Evolutionary conservation across 2,329 filamentous ascomycete genomes (phyloP), one percentile per base, ranked within the genome.

Genomic region (Thielaviopsis cerberus): DNA sequence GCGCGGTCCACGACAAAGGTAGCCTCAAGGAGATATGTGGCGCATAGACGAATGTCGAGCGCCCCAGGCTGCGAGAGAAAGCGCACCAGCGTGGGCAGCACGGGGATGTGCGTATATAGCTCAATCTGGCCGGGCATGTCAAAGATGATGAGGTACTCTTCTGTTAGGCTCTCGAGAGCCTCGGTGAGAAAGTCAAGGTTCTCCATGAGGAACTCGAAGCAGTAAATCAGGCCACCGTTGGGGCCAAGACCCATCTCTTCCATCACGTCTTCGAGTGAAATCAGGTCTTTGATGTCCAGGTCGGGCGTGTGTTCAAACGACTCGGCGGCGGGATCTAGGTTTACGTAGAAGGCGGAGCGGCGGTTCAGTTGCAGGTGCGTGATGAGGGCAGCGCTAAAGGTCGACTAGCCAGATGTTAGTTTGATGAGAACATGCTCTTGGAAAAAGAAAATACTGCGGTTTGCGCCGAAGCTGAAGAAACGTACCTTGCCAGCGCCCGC

Each of bases 111-210:
- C 1, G 91, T 97, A 73, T 97, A 98, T 15, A 98, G 81, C 73
- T 98, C 92, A 70, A 98, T 97, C 74, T 98, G 92, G 59, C 92
- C 92, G 0, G 92, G 92, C 86, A 97, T 96, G 72, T 98, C 92
- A 72, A 98, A 89, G 62, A 98, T 86, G 70, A 97, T 94, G 62
- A 98, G 79, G 70, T 95, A 96, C 66, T 97, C 92, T 66, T 98
- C 92, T 10, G 88, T 91, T 59, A 94, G 76, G 50, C 82, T 79
- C 65, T 94, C 88, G 58, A 96, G 81, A 20, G 86, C 82, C 62
- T 94, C 86, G 53, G 86, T 87, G 54, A 96, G 74, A 71, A 92
- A 96, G 72, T 95, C 89, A 62, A 95, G 82, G 68, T 96, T 95
- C 69, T 95, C 87, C 68, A 95, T 82, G 52, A 96, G 80, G 69